These are phyloP conservation scores for Acanthamoeba polyphaga DNA, from an alignment of 208 protist genomes.

Conservation along the genomic window DNA sequence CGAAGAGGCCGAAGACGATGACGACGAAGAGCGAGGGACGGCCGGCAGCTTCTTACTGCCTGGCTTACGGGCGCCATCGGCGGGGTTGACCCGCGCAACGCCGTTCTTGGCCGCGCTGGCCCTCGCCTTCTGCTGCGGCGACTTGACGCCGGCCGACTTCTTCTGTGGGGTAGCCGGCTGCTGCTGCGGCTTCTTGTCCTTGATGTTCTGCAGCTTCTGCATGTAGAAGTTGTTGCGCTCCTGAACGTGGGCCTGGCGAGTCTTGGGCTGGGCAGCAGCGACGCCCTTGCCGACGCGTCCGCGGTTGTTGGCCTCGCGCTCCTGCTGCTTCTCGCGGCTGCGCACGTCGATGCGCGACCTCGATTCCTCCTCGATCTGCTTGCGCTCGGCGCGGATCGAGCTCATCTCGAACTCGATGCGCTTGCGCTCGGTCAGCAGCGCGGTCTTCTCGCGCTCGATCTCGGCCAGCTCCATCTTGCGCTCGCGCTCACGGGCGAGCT, in stretches of 20 bases:
- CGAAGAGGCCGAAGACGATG: background rate
- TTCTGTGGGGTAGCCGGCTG: background rate
- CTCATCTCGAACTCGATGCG: conserved; percentile 40
- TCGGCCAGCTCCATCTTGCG: conserved; percentile 27
- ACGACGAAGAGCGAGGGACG: background rate
- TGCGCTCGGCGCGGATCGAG: conserved; percentile 44
- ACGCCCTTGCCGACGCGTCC: background rate
- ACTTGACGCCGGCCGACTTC: background rate
- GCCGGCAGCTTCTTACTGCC: conserved; percentile 3
- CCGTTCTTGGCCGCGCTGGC: conserved; percentile 1
- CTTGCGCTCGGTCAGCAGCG: conserved; percentile 8
- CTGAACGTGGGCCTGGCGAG: background rate
- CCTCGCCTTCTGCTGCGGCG: background rate
- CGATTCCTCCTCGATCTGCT: conserved; percentile 25
- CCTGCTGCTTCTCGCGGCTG: conserved; percentile 47
- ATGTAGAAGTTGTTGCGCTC: conserved; percentile 57
- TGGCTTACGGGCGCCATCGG: background rate
- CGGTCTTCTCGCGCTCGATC: conserved; percentile 6
- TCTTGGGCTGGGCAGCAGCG: background rate
- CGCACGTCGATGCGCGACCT: conserved; percentile 3
- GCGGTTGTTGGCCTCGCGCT: conserved; percentile 31
- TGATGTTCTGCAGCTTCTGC: conserved; percentile 59
- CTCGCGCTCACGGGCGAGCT: conserved; percentile 22
- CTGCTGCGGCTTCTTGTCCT: conserved; percentile 45
- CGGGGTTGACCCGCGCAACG: background rate